Base-by-base conservation (phyloP, 768 basidiomycete genomes). In the Clavulina sp. region DNA sequence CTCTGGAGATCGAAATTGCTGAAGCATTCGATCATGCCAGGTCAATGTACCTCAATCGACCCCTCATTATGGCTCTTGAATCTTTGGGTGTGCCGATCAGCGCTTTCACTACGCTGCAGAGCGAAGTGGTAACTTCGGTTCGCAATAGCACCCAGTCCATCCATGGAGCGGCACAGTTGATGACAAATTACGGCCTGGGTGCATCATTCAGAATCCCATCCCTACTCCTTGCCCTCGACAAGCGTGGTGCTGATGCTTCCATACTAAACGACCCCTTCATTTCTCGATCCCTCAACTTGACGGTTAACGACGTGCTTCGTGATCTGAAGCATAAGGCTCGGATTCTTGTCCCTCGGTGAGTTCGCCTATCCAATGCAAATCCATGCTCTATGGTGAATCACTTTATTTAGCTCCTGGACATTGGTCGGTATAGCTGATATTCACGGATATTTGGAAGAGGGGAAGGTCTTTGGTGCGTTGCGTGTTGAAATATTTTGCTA, bases 401-500 rank as follows among this genome's bases (percentile, higher is more conserved):
- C n/a, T n/a, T n/a, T n/a, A n/a, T n/a, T n/a, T n/a, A n/a, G n/a
- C 3, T 75, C 71, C 2, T 79, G 73, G 68, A 83, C 79, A 0
- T 61, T 86, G 1, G 81, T 82, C 3, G 82, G 81, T 1, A 73
- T 84, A 4, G 80, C 80, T 0, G 82, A 86, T 59, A 68, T 76
- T 1, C 76, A 78, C 54, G 60, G 63, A 1, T 73, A 67, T 52
- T 67, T 84, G 4, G 31, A 67, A 32, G 71, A 71, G 51, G 69
- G 69, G 1, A 65, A 82, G 56, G 70, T 84, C n/a, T 85, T 80
- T 58, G 71, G 74, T 36, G 66, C 66, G 24, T 61, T n/a, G n/a
- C n/a, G n/a, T n/a, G n/a, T n/a, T n/a, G n/a, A n/a, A n/a, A n/a
- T 24, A 23, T 62, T 62, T 16, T 7, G 7, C 31, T 7, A n/a